A percentile compares a stretch with the other conserved stretches of the same genome.
phyloP scores from a whole-genome alignment of 106 monocot species.

The Dendrobium officinale region DNA sequence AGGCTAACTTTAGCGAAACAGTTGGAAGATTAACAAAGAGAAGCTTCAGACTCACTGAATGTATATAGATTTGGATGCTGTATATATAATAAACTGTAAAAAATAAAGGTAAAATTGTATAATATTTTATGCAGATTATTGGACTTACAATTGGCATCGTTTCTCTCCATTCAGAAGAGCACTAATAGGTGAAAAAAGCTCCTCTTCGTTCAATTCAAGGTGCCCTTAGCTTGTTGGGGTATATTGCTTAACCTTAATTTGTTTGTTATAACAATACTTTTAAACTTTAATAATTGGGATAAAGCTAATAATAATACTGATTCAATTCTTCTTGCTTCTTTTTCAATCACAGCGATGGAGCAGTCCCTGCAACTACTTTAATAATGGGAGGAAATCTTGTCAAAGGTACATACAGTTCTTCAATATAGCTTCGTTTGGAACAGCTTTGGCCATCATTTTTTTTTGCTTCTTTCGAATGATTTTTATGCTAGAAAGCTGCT shows the following conservation, averaged over 20 bases:
- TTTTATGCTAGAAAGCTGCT: too few relatives aligned
- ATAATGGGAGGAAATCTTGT: conserved; percentile 41
- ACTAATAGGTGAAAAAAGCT: conserved; percentile 51
- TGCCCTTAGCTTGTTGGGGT: conserved; percentile 46
- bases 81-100: too few relatives aligned
- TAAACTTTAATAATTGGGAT: too few relatives aligned
- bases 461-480: too few relatives aligned
- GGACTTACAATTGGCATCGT: conserved; percentile 55
- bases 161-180: conserved; percentile 34
- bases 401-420: conserved; percentile 19
- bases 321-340: too few relatives aligned
- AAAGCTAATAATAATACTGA: too few relatives aligned
- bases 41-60: too few relatives aligned
- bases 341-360: conserved; percentile 17
- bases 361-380: conserved; percentile 24
- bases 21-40: too few relatives aligned
- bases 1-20: too few relatives aligned
- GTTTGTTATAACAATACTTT: too few relatives aligned
- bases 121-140: conserved; percentile 29
- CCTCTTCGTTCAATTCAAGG: conserved; percentile 65
- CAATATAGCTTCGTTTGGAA: neutral
- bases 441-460: too few relatives aligned
- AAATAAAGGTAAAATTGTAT: neutral
- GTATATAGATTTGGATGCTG: too few relatives aligned
- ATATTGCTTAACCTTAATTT: neutral